These are phyloP conservation scores for Venturia carpophila DNA, from an alignment of 2,329 filamentous ascomycete species.

Conservation along the genomic window DNA sequence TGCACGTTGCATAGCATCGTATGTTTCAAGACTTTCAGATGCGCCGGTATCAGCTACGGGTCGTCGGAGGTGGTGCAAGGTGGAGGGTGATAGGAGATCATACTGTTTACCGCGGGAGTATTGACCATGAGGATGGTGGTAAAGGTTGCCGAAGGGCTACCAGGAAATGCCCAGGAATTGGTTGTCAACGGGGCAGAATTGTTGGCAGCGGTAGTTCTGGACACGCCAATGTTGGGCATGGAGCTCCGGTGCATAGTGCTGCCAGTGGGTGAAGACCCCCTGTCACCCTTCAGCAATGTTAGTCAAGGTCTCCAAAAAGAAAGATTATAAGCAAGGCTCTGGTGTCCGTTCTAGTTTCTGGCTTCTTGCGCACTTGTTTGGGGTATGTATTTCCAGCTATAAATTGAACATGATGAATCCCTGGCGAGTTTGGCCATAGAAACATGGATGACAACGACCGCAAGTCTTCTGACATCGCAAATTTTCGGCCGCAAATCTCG, in stretches of 20 bases:
- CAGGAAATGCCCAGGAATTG: not conserved
- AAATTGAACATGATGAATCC: not conserved
- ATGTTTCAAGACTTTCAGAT: no score
- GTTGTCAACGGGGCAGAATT: not conserved
- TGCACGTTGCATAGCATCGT: no score
- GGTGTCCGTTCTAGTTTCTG: no score
- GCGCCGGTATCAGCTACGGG: not conserved
- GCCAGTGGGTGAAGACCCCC: not conserved
- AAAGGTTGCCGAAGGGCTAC: not conserved
- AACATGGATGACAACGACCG: not conserved
- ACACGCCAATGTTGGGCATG: not conserved
- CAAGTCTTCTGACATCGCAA: not conserved
- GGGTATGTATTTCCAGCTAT: no score
- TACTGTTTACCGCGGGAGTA: not conserved
- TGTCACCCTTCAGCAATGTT: not conserved
- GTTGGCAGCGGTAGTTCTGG: not conserved
- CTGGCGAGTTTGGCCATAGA: not conserved
- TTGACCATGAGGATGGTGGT: not conserved
- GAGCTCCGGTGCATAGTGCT: not conserved
- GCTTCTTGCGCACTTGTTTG: no score
- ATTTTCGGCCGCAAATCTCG: not conserved
- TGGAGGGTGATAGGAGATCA: not conserved
- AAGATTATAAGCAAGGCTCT: not conserved
- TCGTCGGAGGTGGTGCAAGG: not conserved
- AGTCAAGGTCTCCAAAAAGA: not conserved